Evolutionary conservation across 805 yeast species (phyloP).

Genomic region (Wickerhamiella dianesei): DNA sequence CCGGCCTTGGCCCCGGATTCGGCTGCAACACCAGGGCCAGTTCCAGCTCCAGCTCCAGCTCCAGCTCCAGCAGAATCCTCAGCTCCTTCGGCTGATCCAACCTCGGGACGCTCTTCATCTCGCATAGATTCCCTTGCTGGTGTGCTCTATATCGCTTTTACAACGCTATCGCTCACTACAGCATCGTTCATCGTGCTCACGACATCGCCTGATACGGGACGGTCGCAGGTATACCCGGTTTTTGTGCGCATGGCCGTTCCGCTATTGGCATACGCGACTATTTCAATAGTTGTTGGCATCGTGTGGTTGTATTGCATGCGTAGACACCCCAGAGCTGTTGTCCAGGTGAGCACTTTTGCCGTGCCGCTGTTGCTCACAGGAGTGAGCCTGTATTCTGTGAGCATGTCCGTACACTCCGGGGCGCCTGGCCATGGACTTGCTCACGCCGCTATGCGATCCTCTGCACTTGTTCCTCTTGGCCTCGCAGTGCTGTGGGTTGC

Average conservation of each 20-base stretch:
- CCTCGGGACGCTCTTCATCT: too few species aligned
- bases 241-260: conserved; percentile 12
- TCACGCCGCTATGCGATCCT: conserved; percentile 15
- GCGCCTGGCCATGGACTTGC: conserved; percentile 12
- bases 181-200: conserved; percentile 14
- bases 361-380: conserved; percentile 13
- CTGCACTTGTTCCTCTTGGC: conserved; percentile 13
- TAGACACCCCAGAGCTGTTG: conserved; percentile 13
- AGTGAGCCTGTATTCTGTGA: conserved; percentile 8
- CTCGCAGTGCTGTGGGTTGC: conserved; percentile 15
- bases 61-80: too few species aligned
- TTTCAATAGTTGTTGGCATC: conserved; percentile 8
- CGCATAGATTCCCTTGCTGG: conserved; percentile 1
- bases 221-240: conserved; percentile 12
- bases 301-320: conserved; percentile 17
- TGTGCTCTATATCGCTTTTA: conserved; percentile 7
- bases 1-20: background rate
- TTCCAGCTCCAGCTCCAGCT: too few species aligned
- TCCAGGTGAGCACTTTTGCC: conserved; percentile 12
- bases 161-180: conserved; percentile 16
- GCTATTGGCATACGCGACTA: conserved; percentile 9
- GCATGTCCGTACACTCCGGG: conserved; percentile 12
- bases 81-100: too few species aligned
- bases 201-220: conserved; percentile 6
- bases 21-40: too few species aligned